These are phyloP conservation scores for Coemansia aciculifera DNA, from an alignment of 192 early-diverging fungal species.

Conservation along the genomic window DNA sequence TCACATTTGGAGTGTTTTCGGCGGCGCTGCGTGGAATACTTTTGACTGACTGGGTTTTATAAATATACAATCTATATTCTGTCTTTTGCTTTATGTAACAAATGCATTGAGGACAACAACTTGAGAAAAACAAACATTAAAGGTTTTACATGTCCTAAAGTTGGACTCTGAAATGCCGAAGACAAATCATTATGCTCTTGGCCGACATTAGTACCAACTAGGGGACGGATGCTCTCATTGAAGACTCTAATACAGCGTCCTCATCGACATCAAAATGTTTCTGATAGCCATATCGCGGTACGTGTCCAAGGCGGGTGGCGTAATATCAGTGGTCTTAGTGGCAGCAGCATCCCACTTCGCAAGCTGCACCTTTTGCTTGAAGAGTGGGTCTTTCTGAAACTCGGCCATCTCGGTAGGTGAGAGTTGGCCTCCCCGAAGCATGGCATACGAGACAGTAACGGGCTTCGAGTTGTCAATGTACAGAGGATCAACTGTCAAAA, in stretches of 20 bases:
- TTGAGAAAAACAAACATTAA: too few species aligned
- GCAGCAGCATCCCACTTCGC: constrained; percentile 60
- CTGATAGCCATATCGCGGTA: constrained; percentile 49
- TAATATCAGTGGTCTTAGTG: constrained; percentile 39
- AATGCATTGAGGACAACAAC: not conserved
- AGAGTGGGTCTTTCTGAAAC: constrained; percentile 57
- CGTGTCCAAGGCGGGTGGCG: constrained; percentile 49
- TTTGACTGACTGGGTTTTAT: not conserved
- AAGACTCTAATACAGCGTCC: too few species aligned
- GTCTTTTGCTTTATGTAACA: not conserved
- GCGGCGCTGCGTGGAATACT: not conserved
- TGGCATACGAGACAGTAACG: not conserved
- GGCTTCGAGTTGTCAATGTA: too few species aligned
- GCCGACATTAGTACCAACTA: too few species aligned
- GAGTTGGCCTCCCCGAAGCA: constrained; percentile 56
- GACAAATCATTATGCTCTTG: not conserved
- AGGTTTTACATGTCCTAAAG: not conserved
- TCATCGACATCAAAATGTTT: constrained; percentile 21
- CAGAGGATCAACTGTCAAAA: constrained; percentile 30
- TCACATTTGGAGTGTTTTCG: not conserved
- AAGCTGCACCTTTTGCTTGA: constrained; percentile 57
- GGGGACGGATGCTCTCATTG: too few species aligned
- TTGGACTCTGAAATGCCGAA: not conserved
- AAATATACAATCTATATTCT: not conserved
- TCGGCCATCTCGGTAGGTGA: constrained; percentile 40